Percentiles rank a stretch among this genome's conserved stretches.
phyloP scores from a whole-genome alignment of 2,329 filamentous ascomycete species.

The Boeremia exigua region DNA sequence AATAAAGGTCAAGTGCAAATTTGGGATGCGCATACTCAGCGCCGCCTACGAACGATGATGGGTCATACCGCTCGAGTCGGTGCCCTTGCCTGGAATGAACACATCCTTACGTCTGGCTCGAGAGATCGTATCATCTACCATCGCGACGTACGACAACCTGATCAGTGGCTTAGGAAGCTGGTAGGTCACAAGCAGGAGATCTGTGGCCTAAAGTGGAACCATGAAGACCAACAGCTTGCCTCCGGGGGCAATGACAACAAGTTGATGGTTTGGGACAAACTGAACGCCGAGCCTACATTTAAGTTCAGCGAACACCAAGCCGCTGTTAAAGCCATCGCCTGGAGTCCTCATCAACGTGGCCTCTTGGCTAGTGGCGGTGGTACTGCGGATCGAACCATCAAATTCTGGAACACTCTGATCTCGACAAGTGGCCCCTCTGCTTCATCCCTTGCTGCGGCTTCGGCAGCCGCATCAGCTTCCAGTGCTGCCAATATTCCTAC shows the following conservation, averaged over 20 bases:
- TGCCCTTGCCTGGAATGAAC: conserved; percentile 95
- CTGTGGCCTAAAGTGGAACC: conserved; percentile 96
- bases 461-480: conserved; percentile 42
- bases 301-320: conserved; percentile 95
- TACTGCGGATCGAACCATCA: conserved; percentile 93
- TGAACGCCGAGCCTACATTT: conserved; percentile 89
- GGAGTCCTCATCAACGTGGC: conserved; percentile 95
- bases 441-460: conserved; percentile 49
- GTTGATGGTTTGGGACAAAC: conserved; percentile 96
- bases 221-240: conserved; percentile 91
- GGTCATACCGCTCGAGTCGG: conserved; percentile 93
- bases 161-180: conserved; percentile 86
- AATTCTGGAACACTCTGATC: conserved; percentile 96
- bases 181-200: conserved; percentile 98
- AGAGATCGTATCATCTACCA: conserved; percentile 93
- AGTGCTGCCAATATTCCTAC: conserved; percentile 39
- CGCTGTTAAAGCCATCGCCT: conserved; percentile 96
- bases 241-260: conserved; percentile 99
- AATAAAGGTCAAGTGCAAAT: conserved; percentile 95
- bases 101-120: conserved; percentile 94
- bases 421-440: conserved; percentile 60
- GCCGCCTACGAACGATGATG: conserved; percentile 92
- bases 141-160: conserved; percentile 89
- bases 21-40: conserved; percentile 89
- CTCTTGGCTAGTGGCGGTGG: conserved; percentile 95